Conservation (phyloP, 768 basidiomycete species). For the Boletus pseudo-olivaceus region DNA sequence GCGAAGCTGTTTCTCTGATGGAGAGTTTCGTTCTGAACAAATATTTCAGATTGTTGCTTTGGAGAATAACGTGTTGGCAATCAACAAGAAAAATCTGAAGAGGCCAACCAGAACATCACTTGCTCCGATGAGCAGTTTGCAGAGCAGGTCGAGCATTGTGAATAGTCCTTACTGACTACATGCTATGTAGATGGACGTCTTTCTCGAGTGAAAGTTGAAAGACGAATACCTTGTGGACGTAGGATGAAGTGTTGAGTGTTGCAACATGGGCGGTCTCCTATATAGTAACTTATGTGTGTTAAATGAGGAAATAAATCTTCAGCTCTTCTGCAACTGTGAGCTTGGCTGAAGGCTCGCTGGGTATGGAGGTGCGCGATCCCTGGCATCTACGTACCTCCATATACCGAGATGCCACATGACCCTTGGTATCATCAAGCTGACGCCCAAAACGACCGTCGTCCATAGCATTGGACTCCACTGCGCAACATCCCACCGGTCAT, state of each 20-base stretch:
- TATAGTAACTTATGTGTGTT: constrained; percentile 10
- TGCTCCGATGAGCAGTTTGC: constrained; percentile 39
- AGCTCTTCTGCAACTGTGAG: constrained; percentile 9
- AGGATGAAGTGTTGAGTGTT: background rate
- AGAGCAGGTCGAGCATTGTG: constrained; percentile 62
- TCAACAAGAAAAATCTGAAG: constrained; percentile 91
- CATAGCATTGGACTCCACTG: constrained; percentile 70
- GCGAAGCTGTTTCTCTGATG: constrained; percentile 21
- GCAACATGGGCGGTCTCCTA: background rate
- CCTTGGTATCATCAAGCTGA: constrained; percentile 66
- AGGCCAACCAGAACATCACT: constrained; percentile 77
- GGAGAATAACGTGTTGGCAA: constrained; percentile 87
- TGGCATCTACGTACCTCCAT: constrained; percentile 64
- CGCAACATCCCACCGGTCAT: constrained; percentile 56
- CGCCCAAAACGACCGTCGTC: constrained; percentile 59
- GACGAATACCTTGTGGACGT: constrained; percentile 15
- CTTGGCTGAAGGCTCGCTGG: background rate
- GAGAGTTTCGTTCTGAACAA: constrained; percentile 1
- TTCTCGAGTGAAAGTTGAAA: constrained; percentile 1
- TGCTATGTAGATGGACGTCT: background rate
- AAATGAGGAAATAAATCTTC: constrained; percentile 24
- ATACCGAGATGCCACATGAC: constrained; percentile 73
- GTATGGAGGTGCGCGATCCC: constrained; percentile 42
- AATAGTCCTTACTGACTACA: constrained; percentile 54
- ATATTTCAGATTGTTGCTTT: constrained; percentile 83